Base-by-base conservation (phyloP, 2,329 filamentous ascomycete genomes). In the Fusarium sp. region DNA sequence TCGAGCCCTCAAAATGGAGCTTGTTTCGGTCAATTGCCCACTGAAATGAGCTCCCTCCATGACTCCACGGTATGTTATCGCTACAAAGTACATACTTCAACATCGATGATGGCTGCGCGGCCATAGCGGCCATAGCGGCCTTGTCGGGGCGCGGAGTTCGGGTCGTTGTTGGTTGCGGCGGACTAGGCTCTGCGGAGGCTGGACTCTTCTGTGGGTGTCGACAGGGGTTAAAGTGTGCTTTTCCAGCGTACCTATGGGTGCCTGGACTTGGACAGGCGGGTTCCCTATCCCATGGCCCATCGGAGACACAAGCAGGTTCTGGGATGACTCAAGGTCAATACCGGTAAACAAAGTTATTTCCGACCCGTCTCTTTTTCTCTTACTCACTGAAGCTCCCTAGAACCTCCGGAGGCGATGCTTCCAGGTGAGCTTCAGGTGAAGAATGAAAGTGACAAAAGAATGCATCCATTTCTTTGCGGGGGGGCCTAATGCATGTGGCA, bases 271-370 rank as follows among this genome's bases (percentile, higher is more conserved):
- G 31, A 33, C 11, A 13, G 27, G 27, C 11, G 10, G 27, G 27
- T 29, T 29, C 14, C 31, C 31, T 33, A 15, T 4, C 4, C 14
- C 8, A n/a, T 8, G 8, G 5, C 15, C 49, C 49, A 55, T 67
- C 58, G 49, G 63, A 23, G 23, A 58, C 50, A 50, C 46, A 52
- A 67, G 63, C 61, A 54, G 54, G 37, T 70, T 70, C 67, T 73
- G 71, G 71, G 72, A 73, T 73, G 71, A 73, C 60, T 73, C 71
- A 68, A 70, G 60, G 51, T 59, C 43, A 66, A 55, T 46, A 35
- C 35, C 47, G 61, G 57, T 61, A 61, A 31, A 35, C 36, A 40
- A 45, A 47, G 41, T 57, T 40, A 56, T 58, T 27, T 45, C 39
- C 27, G 59, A 48, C 63, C 58, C 58, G 58, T 56, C 49, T 60